phyloP scores from a whole-genome alignment of 208 protist species.

The Leishmania turanica region DNA sequence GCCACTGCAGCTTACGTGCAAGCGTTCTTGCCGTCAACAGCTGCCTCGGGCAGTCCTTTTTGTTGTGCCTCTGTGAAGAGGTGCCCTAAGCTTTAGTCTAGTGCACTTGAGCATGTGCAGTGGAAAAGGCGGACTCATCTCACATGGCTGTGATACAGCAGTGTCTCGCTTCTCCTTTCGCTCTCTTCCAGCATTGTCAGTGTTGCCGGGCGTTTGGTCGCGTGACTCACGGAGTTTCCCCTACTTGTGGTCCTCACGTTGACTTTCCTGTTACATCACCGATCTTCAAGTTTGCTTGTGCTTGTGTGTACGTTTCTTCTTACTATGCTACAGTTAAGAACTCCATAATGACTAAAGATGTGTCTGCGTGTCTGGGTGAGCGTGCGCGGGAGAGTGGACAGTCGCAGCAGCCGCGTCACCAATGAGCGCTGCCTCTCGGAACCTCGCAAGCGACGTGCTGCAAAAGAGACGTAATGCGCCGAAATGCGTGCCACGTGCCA shows the following conservation, averaged over 20 bases:
- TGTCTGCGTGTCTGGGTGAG: background rate
- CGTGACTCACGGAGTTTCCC: background rate
- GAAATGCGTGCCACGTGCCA: no score
- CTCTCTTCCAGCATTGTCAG: background rate
- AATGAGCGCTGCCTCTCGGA: background rate
- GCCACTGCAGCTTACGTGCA: background rate
- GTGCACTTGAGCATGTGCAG: background rate
- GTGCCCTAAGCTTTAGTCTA: background rate
- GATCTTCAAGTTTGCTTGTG: background rate
- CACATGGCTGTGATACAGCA: background rate
- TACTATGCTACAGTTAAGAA: slow-evolving; percentile 33
- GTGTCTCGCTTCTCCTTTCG: background rate
- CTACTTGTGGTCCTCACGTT: background rate
- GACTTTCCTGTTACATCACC: background rate
- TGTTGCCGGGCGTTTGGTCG: background rate
- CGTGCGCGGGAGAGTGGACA: background rate
- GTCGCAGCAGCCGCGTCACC: background rate
- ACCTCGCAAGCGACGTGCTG: background rate
- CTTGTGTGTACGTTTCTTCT: slow-evolving; percentile 1
- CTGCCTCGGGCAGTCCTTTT: background rate
- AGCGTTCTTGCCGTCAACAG: background rate
- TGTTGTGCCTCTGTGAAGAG: background rate
- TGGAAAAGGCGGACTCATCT: background rate
- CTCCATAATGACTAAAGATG: slow-evolving; percentile 27
- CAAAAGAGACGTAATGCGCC: background rate